Evolutionary conservation across 148 eudicot genomes (phyloP).

Genomic region (Pharnaceum exiguum): DNA sequence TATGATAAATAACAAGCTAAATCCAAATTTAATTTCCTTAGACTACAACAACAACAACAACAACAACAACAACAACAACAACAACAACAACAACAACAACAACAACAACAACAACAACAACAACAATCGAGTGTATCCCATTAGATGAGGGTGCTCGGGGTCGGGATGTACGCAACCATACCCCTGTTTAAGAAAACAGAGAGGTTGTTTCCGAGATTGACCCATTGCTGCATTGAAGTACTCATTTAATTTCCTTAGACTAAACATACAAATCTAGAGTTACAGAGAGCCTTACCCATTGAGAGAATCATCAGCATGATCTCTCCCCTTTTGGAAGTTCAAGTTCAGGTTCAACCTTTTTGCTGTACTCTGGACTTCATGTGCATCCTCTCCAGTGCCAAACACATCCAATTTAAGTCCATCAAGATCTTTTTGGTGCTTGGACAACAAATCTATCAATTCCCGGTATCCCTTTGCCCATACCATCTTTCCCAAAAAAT

Average conservation of each 20-base stretch:
- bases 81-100: neutral
- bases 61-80: too few relatives aligned
- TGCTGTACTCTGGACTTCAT: slow-evolving; percentile 79
- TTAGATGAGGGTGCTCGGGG: too few relatives aligned
- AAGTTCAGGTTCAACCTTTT: slow-evolving; percentile 64
- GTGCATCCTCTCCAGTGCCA: slow-evolving; percentile 94
- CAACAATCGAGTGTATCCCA: too few relatives aligned
- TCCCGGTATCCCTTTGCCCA: slow-evolving; percentile 98
- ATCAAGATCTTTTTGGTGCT: slow-evolving; percentile 70
- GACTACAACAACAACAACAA: too few relatives aligned
- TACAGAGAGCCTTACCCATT: slow-evolving; percentile 49
- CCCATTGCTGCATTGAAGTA: neutral
- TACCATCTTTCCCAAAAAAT: slow-evolving; percentile 98
- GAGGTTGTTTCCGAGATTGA: too few relatives aligned
- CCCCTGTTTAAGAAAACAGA: too few relatives aligned
- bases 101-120: too few relatives aligned
- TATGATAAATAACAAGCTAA: too few relatives aligned
- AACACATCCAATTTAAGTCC: slow-evolving; percentile 79
- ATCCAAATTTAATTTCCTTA: too few relatives aligned
- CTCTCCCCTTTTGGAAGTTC: slow-evolving; percentile 90
- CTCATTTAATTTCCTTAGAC: neutral
- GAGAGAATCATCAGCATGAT: slow-evolving; percentile 96
- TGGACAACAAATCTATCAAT: slow-evolving; percentile 77
- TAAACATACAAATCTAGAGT: neutral
- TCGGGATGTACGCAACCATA: too few relatives aligned